phyloP scores from a whole-genome alignment of 1,139 yeast genomes.

The Pichia sp. region DNA sequence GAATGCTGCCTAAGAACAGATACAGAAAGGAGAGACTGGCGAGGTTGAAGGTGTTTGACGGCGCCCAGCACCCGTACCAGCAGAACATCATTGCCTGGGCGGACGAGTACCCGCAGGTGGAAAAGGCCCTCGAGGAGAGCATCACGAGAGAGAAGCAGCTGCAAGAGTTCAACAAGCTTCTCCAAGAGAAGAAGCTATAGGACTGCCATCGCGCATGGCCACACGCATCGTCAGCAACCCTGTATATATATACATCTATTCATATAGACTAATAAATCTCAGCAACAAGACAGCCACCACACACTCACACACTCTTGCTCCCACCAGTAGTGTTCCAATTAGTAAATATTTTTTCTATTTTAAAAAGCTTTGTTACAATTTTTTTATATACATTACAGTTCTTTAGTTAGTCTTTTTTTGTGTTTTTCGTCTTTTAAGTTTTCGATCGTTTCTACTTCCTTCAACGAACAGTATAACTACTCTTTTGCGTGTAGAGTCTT shows the following conservation, averaged over 20 bases:
- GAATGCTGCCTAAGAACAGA: conserved; percentile 93
- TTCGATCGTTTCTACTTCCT: background rate
- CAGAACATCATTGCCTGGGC: conserved; percentile 82
- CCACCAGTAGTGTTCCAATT: no score
- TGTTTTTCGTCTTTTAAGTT: background rate
- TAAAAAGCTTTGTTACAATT: conserved; percentile 5
- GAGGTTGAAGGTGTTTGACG: conserved; percentile 82
- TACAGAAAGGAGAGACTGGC: conserved; percentile 75
- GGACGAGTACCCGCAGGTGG: conserved; percentile 62
- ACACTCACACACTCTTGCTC: no score
- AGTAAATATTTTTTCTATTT: conserved; percentile 1
- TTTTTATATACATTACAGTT: conserved; percentile 10
- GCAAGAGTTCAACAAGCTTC: conserved; percentile 25
- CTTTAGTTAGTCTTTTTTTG: background rate
- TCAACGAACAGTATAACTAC: conserved; percentile 29
- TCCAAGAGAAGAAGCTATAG: conserved; percentile 20
- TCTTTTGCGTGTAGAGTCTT: conserved; percentile 63
- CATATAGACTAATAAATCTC: background rate
- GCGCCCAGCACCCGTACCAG: conserved; percentile 81
- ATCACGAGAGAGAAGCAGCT: conserved; percentile 34
- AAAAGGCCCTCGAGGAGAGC: conserved; percentile 39
- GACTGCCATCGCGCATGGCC: no score
- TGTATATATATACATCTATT: background rate
- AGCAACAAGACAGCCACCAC: no score
- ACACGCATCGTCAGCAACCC: background rate